These are phyloP conservation scores for Mucor piriformis DNA, from an alignment of 371 early-diverging fungal genomes.

Conservation along the genomic window DNA sequence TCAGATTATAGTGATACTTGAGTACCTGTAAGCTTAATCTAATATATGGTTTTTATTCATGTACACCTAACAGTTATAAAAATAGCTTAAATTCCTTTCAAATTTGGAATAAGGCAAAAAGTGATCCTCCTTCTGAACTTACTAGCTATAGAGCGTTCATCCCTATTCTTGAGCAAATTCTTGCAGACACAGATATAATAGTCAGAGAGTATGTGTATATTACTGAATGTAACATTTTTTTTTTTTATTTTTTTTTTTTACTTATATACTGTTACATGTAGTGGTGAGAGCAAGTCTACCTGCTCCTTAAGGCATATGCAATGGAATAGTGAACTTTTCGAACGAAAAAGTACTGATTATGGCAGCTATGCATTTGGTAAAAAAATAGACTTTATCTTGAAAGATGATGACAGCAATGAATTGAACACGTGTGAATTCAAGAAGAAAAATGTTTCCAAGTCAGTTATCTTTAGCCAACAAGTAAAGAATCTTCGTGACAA, in stretches of 20 bases:
- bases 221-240: not conserved
- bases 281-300: not conserved
- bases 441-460: not conserved
- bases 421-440: not conserved
- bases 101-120: no score
- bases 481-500: not conserved
- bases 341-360: not conserved
- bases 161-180: no score
- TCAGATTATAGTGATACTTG: no score
- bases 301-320: not conserved
- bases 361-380: not conserved
- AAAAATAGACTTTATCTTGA: conserved; percentile 1
- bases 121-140: no score
- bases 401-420: not conserved
- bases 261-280: not conserved
- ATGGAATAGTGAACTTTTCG: not conserved
- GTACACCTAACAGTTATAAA: no score
- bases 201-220: not conserved
- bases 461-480: not conserved
- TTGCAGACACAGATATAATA: not conserved
- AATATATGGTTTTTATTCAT: no score
- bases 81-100: no score
- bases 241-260: no score
- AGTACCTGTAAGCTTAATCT: no score
- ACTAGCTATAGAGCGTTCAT: no score